Evolutionary conservation across 78 protist species (phyloP).

Genomic region (Guillardia theta): DNA sequence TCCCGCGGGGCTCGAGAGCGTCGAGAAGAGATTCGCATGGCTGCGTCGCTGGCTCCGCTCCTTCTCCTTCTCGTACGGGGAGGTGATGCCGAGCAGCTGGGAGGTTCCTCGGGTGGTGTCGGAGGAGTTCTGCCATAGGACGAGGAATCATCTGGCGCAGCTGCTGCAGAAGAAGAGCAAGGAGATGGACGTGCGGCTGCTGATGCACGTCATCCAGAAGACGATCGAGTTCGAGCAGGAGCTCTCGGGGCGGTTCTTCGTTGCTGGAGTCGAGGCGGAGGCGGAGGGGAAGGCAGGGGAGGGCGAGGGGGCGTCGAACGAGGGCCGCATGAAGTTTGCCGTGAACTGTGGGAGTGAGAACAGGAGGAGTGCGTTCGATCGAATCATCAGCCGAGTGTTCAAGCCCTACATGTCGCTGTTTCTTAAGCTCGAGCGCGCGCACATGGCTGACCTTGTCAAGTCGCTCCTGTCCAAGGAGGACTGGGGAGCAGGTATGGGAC

Average conservation of each 20-base stretch:
- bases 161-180: neutral
- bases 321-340: neutral
- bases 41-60: conserved; percentile 32
- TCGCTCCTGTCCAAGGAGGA: neutral
- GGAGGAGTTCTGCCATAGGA: neutral
- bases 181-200: too few relatives aligned
- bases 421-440: conserved; percentile 25
- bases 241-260: neutral
- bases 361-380: neutral
- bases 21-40: neutral
- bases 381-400: neutral
- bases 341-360: neutral
- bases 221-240: neutral
- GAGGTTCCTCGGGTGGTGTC: neutral
- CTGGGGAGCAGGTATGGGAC: neutral
- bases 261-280: neutral
- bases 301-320: neutral
- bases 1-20: neutral
- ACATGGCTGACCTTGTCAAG: neutral
- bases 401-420: neutral
- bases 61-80: neutral
- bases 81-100: neutral
- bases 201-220: neutral
- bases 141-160: neutral
- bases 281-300: neutral